phyloP scores from a whole-genome alignment of 164 flowering plant genomes.

The Kingdonia uniflora region DNA sequence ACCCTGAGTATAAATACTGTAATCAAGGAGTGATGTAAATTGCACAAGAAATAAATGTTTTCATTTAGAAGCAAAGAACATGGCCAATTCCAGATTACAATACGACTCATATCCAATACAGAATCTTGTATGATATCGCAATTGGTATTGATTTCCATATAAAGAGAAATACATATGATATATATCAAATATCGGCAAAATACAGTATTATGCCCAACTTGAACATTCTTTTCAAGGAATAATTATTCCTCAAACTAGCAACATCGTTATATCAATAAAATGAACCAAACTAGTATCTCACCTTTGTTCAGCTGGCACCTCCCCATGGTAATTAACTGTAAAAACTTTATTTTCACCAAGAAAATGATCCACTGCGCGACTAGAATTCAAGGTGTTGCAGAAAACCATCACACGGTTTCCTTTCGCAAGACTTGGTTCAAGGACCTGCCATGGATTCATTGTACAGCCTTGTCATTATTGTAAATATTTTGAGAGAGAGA shows the following conservation, averaged over 20 bases:
- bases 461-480: no score
- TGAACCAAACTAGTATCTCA: conserved; percentile 13
- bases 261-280: neutral
- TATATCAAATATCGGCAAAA: no score
- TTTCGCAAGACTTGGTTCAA: conserved; percentile 89
- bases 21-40: neutral
- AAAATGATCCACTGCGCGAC: conserved; percentile 98
- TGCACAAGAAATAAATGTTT: no score
- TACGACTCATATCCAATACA: no score
- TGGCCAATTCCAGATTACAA: no score
- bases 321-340: conserved; percentile 96
- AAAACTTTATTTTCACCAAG: conserved; percentile 77
- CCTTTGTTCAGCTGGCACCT: conserved; percentile 97
- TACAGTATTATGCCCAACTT: no score
- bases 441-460: conserved; percentile 44
- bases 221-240: no score
- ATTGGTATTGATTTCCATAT: no score
- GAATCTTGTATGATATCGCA: no score
- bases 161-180: no score
- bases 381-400: conserved; percentile 88
- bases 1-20: conserved; percentile 36
- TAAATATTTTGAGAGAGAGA: no score
- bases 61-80: no score
- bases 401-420: conserved; percentile 97
- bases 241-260: neutral